phyloP scores from a whole-genome alignment of 495 filamentous ascomycete genomes.

The Hyaloscypha hepaticicola region DNA sequence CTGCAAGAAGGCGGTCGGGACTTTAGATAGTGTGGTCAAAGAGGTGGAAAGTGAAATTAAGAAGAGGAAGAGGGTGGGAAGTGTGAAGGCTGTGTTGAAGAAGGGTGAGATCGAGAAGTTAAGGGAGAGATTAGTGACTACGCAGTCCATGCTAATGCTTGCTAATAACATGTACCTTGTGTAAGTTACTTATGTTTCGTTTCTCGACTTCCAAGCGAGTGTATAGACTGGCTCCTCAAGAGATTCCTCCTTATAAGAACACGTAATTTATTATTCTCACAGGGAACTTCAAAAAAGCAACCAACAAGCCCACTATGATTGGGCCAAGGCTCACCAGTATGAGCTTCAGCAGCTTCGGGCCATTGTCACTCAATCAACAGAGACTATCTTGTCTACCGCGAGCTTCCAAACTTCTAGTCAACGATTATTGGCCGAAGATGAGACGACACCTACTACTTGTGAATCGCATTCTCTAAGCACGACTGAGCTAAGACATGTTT shows the following conservation, averaged over 20 bases:
- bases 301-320: not conserved
- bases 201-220: no score
- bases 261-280: not conserved
- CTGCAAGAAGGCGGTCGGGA: not conserved
- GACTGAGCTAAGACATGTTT: not conserved
- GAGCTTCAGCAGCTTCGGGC: not conserved
- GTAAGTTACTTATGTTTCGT: not conserved
- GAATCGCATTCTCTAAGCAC: not conserved
- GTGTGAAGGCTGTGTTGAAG: not conserved
- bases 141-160: not conserved
- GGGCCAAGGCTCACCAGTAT: not conserved
- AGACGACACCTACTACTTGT: not conserved
- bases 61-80: not conserved
- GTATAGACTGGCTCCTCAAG: no score
- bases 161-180: not conserved
- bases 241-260: not conserved
- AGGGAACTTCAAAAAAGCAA: not conserved
- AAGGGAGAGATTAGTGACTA: not conserved
- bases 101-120: constrained; percentile 1
- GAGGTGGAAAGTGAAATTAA: not conserved
- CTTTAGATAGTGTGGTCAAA: not conserved
- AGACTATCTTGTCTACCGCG: not conserved
- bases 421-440: not conserved
- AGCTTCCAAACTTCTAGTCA: not conserved
- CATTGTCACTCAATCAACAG: not conserved